These are phyloP conservation scores for Cladosporium sp. DNA, from an alignment of 2,329 filamentous ascomycete species.

Conservation along the genomic window DNA sequence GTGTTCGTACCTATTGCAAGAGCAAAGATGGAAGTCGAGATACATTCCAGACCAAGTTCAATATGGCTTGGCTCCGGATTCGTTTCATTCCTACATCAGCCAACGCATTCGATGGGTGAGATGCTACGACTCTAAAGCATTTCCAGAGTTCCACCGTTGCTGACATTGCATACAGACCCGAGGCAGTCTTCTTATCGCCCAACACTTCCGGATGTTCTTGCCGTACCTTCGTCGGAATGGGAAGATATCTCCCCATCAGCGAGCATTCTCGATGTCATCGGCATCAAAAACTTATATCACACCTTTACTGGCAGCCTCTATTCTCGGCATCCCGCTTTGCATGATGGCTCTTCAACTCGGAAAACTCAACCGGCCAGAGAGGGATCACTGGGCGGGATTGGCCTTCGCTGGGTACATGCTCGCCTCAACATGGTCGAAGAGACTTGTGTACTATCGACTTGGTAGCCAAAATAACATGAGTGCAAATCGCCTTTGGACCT, in stretches of 20 bases:
- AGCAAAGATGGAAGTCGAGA: background rate
- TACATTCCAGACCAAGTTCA: slow-evolving; percentile 3
- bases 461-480: slow-evolving; percentile 12
- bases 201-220: background rate
- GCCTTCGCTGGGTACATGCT: background rate
- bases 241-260: too few species aligned
- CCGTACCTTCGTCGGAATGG: too few species aligned
- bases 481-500: slow-evolving; percentile 10
- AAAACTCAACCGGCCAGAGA: background rate
- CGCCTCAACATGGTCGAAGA: slow-evolving; percentile 4
- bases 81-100: background rate
- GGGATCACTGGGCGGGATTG: background rate
- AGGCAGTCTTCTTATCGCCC: background rate
- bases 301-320: background rate
- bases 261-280: too few species aligned
- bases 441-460: slow-evolving; percentile 3
- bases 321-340: background rate
- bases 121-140: too few species aligned
- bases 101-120: slow-evolving; percentile 12
- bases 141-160: too few species aligned
- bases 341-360: background rate
- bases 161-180: background rate
- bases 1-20: background rate
- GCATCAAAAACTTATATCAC: background rate
- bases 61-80: slow-evolving; percentile 1